Evolutionary conservation across 1,284 basidiomycete species (phyloP), one percentile per base, ranked within the genome.

Genomic region (Coniophora puteana): DNA sequence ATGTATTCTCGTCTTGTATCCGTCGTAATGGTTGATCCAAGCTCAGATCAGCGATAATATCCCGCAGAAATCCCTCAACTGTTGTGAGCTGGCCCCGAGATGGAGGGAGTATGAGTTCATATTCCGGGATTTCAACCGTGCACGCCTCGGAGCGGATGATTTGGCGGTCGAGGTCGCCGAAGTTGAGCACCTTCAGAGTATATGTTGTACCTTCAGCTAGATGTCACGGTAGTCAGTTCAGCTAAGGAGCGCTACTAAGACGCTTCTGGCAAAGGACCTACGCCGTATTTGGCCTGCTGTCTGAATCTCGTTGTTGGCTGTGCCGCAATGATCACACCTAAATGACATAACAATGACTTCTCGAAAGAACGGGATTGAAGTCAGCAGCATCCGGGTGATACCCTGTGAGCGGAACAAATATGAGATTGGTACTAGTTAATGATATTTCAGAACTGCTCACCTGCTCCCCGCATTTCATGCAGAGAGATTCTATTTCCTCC

Each of bases 291-390:
- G 64, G 6, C 92, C 90, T 0, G 96, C 96, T 8, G 88, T 83
- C 58, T 98, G 93, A 36, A 97, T 88, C 66, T 99, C 95, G 58
- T 94, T 99, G 66, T 99, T 98, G 30, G 78, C 65, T 53, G 78
- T 69, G 16, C 93, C 93, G 55, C 96, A 99, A 61, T 93, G 84
- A 41, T 95, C 89, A 62, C 96, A 99, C 44, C 80, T 78, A 71
- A 99, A 99, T 31, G 91, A 94, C 78, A 94, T 93, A 45, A 99
- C 81, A 53, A 99, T 89, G 42, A 99, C 87, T 65, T 99, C 91
- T 43, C 82, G 77, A 71, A 99, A 99, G 71, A 89, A 99, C 0
- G 96, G 96, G 44, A 99, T 99, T 14, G 86, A 85, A 2, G 95
- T 99, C 42, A 99, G 74, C 50, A 99, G 79, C 58, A 99, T 69